phyloP scores from a whole-genome alignment of 2,329 filamentous ascomycete species.

The Bisporella sp. region DNA sequence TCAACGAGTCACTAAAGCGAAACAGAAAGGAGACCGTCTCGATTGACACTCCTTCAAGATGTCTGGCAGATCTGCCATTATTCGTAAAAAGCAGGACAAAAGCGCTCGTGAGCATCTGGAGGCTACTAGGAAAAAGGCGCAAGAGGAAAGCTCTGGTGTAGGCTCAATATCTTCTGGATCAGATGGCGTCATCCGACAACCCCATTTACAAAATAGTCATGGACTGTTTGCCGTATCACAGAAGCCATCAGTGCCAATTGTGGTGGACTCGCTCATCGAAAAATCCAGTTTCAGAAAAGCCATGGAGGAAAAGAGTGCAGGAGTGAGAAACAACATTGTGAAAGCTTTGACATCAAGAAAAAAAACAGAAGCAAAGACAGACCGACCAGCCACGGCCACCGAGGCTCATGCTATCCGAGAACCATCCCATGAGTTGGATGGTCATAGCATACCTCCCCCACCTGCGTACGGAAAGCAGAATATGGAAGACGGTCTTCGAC shows the following conservation, averaged over 20 bases:
- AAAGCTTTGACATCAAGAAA: conserved; percentile 22
- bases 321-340: conserved; percentile 46
- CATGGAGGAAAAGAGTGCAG: conserved; percentile 50
- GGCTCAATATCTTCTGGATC: neutral
- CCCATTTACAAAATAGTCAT: neutral
- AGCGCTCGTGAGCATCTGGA: too few relatives aligned
- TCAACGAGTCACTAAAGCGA: too few relatives aligned
- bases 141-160: too few relatives aligned
- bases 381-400: conserved; percentile 10
- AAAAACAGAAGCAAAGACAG: conserved; percentile 32
- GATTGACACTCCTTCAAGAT: neutral
- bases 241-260: conserved; percentile 13
- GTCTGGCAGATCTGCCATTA: neutral
- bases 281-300: conserved; percentile 45
- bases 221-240: conserved; percentile 6
- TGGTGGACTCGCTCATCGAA: conserved; percentile 46
- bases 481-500: conserved; percentile 5
- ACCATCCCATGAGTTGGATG: neutral
- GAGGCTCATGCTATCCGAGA: conserved; percentile 9
- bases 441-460: neutral
- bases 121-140: too few relatives aligned
- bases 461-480: neutral
- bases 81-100: neutral
- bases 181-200: neutral
- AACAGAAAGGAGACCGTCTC: too few relatives aligned